Conservation (phyloP, 305 asterid genomes). For the Ruellia speciosa region DNA sequence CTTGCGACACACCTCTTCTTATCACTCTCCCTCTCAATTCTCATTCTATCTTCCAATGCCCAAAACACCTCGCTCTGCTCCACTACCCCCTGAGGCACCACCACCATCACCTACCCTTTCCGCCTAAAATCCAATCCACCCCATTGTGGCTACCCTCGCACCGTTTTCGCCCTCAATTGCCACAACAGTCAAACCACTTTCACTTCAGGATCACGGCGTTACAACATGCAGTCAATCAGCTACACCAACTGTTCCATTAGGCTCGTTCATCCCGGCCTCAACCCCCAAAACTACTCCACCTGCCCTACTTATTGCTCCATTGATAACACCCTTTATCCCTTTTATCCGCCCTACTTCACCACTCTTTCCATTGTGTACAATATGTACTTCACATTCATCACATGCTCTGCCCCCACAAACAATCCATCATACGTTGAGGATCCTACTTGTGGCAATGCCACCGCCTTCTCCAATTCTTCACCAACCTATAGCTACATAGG, state of each 20-base stretch:
- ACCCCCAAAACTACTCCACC: slow-evolving; percentile 2
- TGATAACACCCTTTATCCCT: background rate
- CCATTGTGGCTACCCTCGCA: background rate
- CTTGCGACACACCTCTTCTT: background rate
- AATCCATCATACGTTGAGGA: slow-evolving; percentile 1
- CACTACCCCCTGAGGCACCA: background rate
- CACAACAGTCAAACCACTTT: background rate
- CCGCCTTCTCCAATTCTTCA: background rate
- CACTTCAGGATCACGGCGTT: background rate
- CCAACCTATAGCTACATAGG: background rate
- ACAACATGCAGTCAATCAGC: background rate
- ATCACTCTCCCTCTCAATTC: background rate
- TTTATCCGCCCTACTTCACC: background rate
- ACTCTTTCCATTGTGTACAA: background rate
- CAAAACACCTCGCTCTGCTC: background rate
- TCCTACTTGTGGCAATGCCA: slow-evolving; percentile 2
- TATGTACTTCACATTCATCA: background rate
- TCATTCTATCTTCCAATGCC: background rate
- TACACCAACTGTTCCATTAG: background rate
- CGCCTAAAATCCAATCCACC: background rate
- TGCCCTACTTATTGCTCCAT: background rate
- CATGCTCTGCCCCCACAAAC: background rate
- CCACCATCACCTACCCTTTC: slow-evolving; percentile 6
- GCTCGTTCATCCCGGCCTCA: background rate
- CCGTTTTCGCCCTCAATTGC: slow-evolving; percentile 2